These are phyloP conservation scores for Bryoglossum gracile DNA, from an alignment of 495 filamentous ascomycete species.

Conservation along the genomic window DNA sequence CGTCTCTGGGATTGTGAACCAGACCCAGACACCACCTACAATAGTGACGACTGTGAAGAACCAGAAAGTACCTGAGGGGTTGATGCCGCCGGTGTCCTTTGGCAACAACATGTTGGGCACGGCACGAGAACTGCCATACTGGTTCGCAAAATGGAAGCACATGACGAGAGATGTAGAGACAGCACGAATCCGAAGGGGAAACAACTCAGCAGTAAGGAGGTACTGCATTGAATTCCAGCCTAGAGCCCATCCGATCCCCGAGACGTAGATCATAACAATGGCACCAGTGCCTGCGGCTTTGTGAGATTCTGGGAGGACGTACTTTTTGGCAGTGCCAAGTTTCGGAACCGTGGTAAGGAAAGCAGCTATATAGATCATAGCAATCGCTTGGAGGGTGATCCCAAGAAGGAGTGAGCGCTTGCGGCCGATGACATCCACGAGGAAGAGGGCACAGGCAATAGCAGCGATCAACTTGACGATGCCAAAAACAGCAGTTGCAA, in stretches of 20 bases:
- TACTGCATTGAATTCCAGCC: slow-evolving; percentile 76
- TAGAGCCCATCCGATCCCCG: slow-evolving; percentile 62
- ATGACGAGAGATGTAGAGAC: slow-evolving; percentile 45
- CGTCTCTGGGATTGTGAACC: slow-evolving; percentile 61
- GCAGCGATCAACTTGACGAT: slow-evolving; percentile 60
- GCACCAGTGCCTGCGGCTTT: slow-evolving; percentile 32
- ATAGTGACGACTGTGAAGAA: slow-evolving; percentile 58
- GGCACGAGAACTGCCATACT: slow-evolving; percentile 59
- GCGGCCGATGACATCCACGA: slow-evolving; percentile 67
- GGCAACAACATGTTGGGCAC: slow-evolving; percentile 41
- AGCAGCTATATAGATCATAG: slow-evolving; percentile 62
- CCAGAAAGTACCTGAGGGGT: slow-evolving; percentile 55
- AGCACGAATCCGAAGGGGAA: slow-evolving; percentile 52
- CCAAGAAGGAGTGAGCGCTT: slow-evolving; percentile 60
- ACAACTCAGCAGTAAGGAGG: slow-evolving; percentile 67
- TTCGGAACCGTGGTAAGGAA: slow-evolving; percentile 51
- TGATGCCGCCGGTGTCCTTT: slow-evolving; percentile 28
- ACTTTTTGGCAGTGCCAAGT: slow-evolving; percentile 30
- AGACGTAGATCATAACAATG: slow-evolving; percentile 61
- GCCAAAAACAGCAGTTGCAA: slow-evolving; percentile 63
- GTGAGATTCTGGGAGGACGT: not conserved
- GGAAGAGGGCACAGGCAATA: slow-evolving; percentile 60
- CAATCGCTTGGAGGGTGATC: slow-evolving; percentile 52
- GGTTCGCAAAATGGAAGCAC: slow-evolving; percentile 61
- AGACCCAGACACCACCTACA: slow-evolving; percentile 49